Base-by-base conservation (phyloP, 1,284 basidiomycete species). In the Golubevia sp. region DNA sequence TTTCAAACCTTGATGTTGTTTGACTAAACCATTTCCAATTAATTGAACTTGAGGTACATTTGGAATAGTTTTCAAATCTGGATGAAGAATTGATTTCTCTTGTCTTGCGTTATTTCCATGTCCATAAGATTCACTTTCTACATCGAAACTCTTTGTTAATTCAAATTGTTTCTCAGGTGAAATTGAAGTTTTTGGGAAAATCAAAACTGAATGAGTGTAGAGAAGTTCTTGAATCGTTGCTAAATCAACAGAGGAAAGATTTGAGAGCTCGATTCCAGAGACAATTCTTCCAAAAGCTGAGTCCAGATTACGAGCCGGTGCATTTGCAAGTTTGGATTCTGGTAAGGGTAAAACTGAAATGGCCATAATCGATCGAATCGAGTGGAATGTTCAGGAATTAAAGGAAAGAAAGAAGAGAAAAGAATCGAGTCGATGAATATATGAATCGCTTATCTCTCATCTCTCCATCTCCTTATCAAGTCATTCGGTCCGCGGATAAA, bases 21-120 rank as follows among this genome's bases (percentile, higher is more conserved):
- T 49, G n/a, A 71, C 70, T 48, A 61, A 54, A 21, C 61, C 66
- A 62, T 84, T 84, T 6, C 84, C 84, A 61, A 84, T 84, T 23
- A 84, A 73, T 66, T 84, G 84, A 2, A 84, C 84, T 21, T 82
- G 71, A 2, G 82, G 77, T n/a, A 71, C 63, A 4, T 64, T 58
- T 0, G 83, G 81, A 25, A 84, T 67, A 49, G 78, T 84, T 58
- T 84, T 83, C 34, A 84, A 64, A 61, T 84, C 84, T 7, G 83
- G 83, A 63, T 84, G 84, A 1, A 84, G 64, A 51, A 84, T 76
- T 2, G 60, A 68, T 52, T 76, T 56, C 71, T 70, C 58, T 63
- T 71, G 44, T 67, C 73, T 38, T 11, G 62, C 64, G 3, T 65
- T 58, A 56, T 67, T 62, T 27, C 65, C 65, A 30, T 83, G 79